Evolutionary conservation across 768 basidiomycete species (phyloP).

Genomic region (Xerocomellus dryophilus): DNA sequence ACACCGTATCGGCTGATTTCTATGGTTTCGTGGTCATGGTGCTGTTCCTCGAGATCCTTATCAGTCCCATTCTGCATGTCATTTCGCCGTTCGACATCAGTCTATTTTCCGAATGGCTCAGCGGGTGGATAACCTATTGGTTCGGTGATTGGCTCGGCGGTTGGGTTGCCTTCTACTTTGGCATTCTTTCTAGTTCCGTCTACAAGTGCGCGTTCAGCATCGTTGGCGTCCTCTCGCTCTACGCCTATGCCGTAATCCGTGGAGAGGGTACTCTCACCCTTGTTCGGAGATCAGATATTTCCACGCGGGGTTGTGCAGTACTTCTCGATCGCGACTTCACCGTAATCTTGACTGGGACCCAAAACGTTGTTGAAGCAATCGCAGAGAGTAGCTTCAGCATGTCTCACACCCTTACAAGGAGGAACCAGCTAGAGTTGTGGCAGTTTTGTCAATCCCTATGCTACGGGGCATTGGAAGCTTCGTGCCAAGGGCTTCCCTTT

Average conservation of each 20-base stretch:
- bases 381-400: conserved; percentile 1
- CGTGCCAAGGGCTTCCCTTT: not conserved
- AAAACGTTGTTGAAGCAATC: conserved; percentile 1
- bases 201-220: too few species aligned
- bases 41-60: not conserved
- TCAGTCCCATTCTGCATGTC: not conserved
- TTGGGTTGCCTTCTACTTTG: too few species aligned
- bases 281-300: not conserved
- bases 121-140: too few species aligned
- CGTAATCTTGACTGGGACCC: not conserved
- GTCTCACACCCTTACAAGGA: not conserved
- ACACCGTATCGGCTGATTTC: conserved; percentile 2
- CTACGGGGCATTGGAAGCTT: not conserved
- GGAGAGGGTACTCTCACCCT: conserved; percentile 4
- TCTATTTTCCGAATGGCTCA: too few species aligned
- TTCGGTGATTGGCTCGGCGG: too few species aligned
- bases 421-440: not conserved
- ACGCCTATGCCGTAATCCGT: too few species aligned
- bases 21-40: not conserved
- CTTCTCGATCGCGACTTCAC: conserved; percentile 2
- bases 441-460: not conserved
- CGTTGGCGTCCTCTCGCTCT: too few species aligned
- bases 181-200: too few species aligned
- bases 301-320: not conserved
- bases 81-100: too few species aligned